These are phyloP conservation scores for Pseudopithomyces chartarum DNA, from an alignment of 2,329 filamentous ascomycete species.

Conservation along the genomic window DNA sequence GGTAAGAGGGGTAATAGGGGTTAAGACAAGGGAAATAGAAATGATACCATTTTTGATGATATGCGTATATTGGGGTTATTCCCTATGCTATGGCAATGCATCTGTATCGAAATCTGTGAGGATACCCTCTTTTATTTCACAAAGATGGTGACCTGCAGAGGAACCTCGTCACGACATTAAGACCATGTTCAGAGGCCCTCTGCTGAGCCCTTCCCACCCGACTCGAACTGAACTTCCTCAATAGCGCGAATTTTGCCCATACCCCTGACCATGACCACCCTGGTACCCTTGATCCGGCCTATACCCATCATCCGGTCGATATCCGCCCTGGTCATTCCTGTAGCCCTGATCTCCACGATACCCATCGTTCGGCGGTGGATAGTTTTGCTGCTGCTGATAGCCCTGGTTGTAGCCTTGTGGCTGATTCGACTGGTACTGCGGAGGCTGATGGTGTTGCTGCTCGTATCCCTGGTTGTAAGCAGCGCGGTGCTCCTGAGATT, in stretches of 20 bases:
- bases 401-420: constrained; percentile 5
- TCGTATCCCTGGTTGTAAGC: too few species aligned
- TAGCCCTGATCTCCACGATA: constrained; percentile 2
- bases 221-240: not conserved
- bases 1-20: constrained; percentile 75
- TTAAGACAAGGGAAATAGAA: not conserved
- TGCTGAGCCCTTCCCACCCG: too few species aligned
- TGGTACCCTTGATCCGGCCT: constrained; percentile 3
- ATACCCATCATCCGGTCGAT: constrained; percentile 2
- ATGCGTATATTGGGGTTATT: not conserved
- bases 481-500: too few species aligned
- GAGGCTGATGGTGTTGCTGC: not conserved
- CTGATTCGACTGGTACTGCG: constrained; percentile 1
- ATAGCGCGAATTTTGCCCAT: constrained; percentile 9
- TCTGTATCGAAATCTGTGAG: not conserved
- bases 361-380: not conserved
- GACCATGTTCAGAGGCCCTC: too few species aligned
- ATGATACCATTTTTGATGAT: constrained; percentile 14
- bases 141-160: too few species aligned
- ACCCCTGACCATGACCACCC: not conserved
- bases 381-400: constrained; percentile 3
- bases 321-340: not conserved
- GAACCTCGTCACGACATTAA: too few species aligned
- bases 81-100: not conserved
- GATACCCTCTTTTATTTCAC: not conserved